Percentiles rank a stretch among this genome's conserved stretches.
phyloP scores from a whole-genome alignment of 75 land plant species.

The Cryptomeria japonica region DNA sequence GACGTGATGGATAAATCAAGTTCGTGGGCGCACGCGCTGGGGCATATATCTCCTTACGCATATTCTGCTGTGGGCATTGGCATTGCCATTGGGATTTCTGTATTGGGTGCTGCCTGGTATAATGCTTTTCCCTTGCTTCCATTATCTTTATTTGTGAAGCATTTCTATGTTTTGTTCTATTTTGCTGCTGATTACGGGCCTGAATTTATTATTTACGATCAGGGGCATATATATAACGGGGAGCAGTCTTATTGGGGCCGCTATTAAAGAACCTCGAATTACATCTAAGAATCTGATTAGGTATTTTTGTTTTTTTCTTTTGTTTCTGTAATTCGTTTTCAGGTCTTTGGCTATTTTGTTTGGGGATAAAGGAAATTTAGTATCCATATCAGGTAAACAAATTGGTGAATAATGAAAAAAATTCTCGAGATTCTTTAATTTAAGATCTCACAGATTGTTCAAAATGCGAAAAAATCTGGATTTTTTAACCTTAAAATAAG shows the following conservation, averaged over 20 bases:
- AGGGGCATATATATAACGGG: slow-evolving; percentile 99
- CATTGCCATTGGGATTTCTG: slow-evolving; percentile 90
- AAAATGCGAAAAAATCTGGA: too few species aligned
- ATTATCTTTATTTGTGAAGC: neutral
- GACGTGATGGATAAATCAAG: slow-evolving; percentile 26
- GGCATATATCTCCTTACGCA: slow-evolving; percentile 84
- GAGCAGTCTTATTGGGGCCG: slow-evolving; percentile 96
- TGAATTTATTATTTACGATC: neutral
- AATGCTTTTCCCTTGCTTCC: neutral
- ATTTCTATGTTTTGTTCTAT: neutral
- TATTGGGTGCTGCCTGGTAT: slow-evolving; percentile 96
- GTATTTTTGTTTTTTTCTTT: slow-evolving; percentile 24
- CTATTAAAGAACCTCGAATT: slow-evolving; percentile 95
- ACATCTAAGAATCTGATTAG: slow-evolving; percentile 98
- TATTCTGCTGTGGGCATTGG: slow-evolving; percentile 92
- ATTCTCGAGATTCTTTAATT: neutral
- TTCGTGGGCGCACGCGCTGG: slow-evolving; percentile 67
- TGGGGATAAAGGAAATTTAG: neutral
- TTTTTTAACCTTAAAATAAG: neutral
- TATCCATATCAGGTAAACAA: neutral
- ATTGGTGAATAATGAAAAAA: neutral
- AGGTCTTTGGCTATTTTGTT: neutral
- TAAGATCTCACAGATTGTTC: neutral
- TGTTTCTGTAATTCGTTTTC: neutral
- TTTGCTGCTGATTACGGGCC: neutral